Base-by-base conservation (phyloP, 2,329 filamentous ascomycete genomes). In the Neonectria neomacrospora region DNA sequence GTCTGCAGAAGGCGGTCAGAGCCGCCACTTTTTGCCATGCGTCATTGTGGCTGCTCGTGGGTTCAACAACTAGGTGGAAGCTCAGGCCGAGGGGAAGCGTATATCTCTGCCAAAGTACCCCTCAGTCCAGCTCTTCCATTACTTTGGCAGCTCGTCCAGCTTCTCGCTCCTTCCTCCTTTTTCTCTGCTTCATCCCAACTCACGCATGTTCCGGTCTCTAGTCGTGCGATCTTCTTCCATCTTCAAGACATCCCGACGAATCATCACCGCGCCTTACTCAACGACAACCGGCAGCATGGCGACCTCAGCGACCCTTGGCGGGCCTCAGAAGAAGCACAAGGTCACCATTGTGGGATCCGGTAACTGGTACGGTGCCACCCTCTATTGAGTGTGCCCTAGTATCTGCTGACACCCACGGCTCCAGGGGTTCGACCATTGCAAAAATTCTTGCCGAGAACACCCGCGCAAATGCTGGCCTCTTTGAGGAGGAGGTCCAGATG, bases 381-480 rank as follows among this genome's bases (percentile, higher is more conserved):
- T 45, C 8, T 14, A 4, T 28, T 20, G 14, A 23, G 22, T 41
- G 20, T 26, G n/a, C 20, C 14, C 23, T 32, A 30, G 28, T n/a
- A 30, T 32, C 39, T 54, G 28, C 54, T 63, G 3, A 26, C 14
- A 6, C 37, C n/a, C 5, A 26, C n/a, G 22, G 32, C 34, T 44
- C 12, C 14, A 96, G 92, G 94, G 96, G 96, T 73, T 97, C 94
- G 64, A 97, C 96, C 63, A 97, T 99, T 80, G 90, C 94, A 77
- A 99, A 99, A 82, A 96, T 99, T 66, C 88, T 97, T 55, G 94
- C 94, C 71, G 95, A 99, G 80, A 99, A 97, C 81, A 91, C 93
- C 39, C 88, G 86, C 66, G 89, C 86, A 68, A 85, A 97, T 80
- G 85, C 89, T 10, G 86, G 93, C 30, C 76, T 97, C 47, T 99